Percentiles rank a stretch among this genome's conserved stretches.
These are phyloP conservation scores for Neoconidiobolus thromboides DNA, from an alignment of 371 early-diverging fungal genomes.

Conservation along the genomic window DNA sequence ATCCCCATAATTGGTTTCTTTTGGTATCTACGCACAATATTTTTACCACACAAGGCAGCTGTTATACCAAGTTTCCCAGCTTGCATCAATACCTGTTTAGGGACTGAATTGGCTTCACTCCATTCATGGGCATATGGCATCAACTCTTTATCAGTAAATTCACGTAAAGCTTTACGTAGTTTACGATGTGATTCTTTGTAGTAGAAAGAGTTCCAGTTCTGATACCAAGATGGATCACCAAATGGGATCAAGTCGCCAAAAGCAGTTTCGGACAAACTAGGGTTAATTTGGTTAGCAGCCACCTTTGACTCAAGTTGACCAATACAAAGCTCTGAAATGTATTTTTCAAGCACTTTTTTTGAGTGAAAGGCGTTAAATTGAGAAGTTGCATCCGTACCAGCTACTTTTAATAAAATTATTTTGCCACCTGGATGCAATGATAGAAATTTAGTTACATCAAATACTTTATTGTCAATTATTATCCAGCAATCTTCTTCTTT, in stretches of 20 bases:
- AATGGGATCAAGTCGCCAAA: conserved; percentile 63
- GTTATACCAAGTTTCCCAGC: conserved; percentile 56
- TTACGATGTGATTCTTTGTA: conserved; percentile 58
- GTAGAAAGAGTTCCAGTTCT: conserved; percentile 48
- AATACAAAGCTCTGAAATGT: background rate
- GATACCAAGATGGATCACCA: conserved; percentile 75
- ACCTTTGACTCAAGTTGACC: background rate
- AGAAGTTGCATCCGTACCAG: conserved; percentile 60
- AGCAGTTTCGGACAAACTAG: background rate
- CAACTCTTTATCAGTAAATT: conserved; percentile 61
- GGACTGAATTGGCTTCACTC: conserved; percentile 62
- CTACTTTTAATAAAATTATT: conserved; percentile 37
- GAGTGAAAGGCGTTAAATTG: conserved; percentile 67
- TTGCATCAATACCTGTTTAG: conserved; percentile 39
- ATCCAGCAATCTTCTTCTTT: conserved; percentile 74
- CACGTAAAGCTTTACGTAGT: conserved; percentile 42
- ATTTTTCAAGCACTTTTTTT: background rate
- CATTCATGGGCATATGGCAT: conserved; percentile 65
- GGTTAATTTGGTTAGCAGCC: background rate
- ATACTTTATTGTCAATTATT: conserved; percentile 63
- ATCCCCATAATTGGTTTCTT: conserved; percentile 15
- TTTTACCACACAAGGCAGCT: conserved; percentile 29
- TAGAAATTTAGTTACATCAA: conserved; percentile 34
- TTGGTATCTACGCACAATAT: conserved; percentile 9
- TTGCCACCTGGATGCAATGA: conserved; percentile 38